Conservation (phyloP, 169 alveolate species). For the Plasmodium gonderi region DNA sequence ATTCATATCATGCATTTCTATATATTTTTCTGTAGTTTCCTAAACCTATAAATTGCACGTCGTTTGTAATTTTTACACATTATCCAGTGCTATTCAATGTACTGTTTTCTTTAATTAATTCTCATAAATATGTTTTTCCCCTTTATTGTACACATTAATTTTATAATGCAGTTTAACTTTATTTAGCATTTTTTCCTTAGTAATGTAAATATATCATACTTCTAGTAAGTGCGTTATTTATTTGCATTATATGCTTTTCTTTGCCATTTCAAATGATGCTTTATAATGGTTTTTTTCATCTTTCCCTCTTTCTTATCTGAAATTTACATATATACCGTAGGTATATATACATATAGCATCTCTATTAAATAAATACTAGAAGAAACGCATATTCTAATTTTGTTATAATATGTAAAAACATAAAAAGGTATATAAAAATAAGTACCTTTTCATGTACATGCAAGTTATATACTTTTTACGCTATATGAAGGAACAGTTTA, state of each 20-base stretch:
- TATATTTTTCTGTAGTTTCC: neutral
- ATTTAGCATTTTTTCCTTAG: neutral
- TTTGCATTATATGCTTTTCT: neutral
- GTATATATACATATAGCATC: neutral
- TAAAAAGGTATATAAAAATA: conserved; percentile 3
- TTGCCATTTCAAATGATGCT: neutral
- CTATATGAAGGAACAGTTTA: neutral
- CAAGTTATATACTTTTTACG: neutral
- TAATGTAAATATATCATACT: neutral
- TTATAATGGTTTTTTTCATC: neutral
- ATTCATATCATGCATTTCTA: neutral
- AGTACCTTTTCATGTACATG: neutral
- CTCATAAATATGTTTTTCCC: neutral
- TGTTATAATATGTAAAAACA: neutral
- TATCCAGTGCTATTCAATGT: neutral
- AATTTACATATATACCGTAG: neutral
- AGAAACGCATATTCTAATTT: neutral
- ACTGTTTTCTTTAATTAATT: neutral
- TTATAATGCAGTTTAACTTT: neutral
- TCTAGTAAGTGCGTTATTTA: neutral
- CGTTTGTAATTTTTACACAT: neutral
- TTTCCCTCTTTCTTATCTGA: neutral
- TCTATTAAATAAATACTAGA: neutral
- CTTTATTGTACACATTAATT: neutral
- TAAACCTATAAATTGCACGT: neutral